Conservation (phyloP, 306 rosid species). For the Myrica gale region DNA sequence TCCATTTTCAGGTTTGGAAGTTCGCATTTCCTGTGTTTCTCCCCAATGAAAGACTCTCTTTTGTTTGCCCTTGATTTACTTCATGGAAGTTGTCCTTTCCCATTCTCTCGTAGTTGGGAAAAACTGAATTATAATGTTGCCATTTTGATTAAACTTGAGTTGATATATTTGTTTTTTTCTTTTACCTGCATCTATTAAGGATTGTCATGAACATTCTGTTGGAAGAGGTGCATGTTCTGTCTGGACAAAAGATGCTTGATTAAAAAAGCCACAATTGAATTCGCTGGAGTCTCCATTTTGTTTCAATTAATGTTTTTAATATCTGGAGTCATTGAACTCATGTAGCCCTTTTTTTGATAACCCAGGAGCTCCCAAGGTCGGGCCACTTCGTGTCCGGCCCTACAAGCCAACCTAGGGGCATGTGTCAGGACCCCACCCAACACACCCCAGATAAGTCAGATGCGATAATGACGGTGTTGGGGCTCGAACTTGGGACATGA, state of each 20-base stretch:
- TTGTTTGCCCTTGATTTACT: background rate
- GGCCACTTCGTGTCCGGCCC: too few relatives aligned
- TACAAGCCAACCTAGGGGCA: too few relatives aligned
- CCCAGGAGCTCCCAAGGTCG: too few relatives aligned
- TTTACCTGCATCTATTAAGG: background rate
- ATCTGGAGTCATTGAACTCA: background rate
- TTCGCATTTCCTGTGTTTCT: background rate
- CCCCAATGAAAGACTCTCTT: background rate
- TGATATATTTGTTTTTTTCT: background rate
- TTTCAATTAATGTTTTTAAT: background rate
- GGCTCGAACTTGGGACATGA: too few relatives aligned
- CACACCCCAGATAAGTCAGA: too few relatives aligned
- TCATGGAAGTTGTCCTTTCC: conserved; percentile 1
- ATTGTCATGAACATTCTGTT: background rate
- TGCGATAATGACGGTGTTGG: too few relatives aligned
- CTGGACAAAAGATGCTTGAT: background rate
- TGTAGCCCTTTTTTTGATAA: too few relatives aligned
- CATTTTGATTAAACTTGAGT: background rate
- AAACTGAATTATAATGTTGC: background rate
- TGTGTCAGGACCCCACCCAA: too few relatives aligned
- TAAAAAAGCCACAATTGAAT: background rate
- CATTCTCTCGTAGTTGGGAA: background rate
- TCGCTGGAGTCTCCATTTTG: background rate
- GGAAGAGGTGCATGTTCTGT: background rate
- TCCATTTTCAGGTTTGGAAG: background rate